Base-by-base conservation (phyloP, 257 asterid genomes). In the Coffea canephora region DNA sequence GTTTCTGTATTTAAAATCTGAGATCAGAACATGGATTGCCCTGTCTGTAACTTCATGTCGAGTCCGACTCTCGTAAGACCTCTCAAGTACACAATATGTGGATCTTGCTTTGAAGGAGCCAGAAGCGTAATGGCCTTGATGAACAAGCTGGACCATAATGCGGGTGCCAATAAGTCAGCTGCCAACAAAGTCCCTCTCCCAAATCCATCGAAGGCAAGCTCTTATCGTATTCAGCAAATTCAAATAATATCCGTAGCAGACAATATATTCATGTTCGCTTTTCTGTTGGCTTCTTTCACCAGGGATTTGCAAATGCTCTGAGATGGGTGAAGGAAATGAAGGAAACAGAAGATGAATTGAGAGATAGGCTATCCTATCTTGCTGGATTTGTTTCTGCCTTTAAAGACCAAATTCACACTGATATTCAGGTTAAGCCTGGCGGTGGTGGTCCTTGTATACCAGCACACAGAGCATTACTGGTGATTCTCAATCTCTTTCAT, bases 91-190 rank as follows among this genome's bases (percentile, higher is more conserved):
- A 90, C 95, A 23, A 91, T 95, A 57, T 95, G 98, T 8, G 92
- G 85, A 65, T 91, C 98, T 45, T 95, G 98, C 82, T 93, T 90
- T 18, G 98, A 95, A 69, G 98, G 95, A 86, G 98, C 97, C 13
- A 89, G 95, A 84, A 87, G 79, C 74, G 86, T 93, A 16, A 87
- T 93, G 86, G 74, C 87, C 70, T 70, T 93, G 69, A 41, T 57
- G 69, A 75, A 36, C 39, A 75, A 57, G 4, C 48, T 68, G 72
- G 72, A 68, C 4, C 21, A 14, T 7, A 50, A 34, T 21, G 57
- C 16, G 3, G 49, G 74, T 45, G 34, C 34, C 45, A 68, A 34
- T 16, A 34, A 36, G 39, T 34, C 72, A 4, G 48, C 72, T 68
- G 48, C 72, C 48, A 68, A 14, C 72, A 36, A 27, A 41, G 2